Evolutionary conservation across 176 grass and related monocot species (phyloP), one percentile per base, ranked within the genome.

Genomic region (Carex scoparia): DNA sequence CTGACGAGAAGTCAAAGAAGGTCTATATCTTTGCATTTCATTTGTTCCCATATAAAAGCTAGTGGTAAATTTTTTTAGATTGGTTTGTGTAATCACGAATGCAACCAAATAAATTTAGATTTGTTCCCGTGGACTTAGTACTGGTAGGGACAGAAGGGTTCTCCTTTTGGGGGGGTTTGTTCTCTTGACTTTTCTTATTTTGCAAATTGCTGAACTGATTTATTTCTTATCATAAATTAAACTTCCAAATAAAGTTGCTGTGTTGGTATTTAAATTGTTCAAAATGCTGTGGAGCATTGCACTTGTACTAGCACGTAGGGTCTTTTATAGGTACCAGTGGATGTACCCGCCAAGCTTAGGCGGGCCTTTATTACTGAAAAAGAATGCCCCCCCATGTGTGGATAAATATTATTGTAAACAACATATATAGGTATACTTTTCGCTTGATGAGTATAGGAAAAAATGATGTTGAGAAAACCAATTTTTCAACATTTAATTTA

Each of bases 1-100:
- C 87, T 0, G 81, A 93, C 58, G 95, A 98, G 72, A 98, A 95
- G 91, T 95, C 91, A 78, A 98, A 95, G 89, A 91, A 94, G 93
- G 95, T 97, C 87, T 65, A 51, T 15, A 64, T 62, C 14, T 70
- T 30, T 27, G 23, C 72, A 30, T 76, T 55, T 53, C 72, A 30
- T 75, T 76, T 76, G 11, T 81, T 84, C 18, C 48, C 37, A 56
- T 76, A 76, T 55, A 54, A 4, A 54, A 54, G 46, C 3, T 76
- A 55, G 19, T 12, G 7, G 4, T 60, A 61, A 77, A 2, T 2
- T n/a, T 61, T 19, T 81, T 51, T 51, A 51, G 48, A 32, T 58
- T 9, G 18, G 6, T 76, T 37, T 51, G 55, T 72, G 16, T 71
- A 46, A 5, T 69, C 6, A 69, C 10, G 38, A 48, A 46, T 48